A percentile compares a stretch with the other conserved stretches of the same genome.
Conservation (phyloP, 805 yeast species). For the Candida suzukii region DNA sequence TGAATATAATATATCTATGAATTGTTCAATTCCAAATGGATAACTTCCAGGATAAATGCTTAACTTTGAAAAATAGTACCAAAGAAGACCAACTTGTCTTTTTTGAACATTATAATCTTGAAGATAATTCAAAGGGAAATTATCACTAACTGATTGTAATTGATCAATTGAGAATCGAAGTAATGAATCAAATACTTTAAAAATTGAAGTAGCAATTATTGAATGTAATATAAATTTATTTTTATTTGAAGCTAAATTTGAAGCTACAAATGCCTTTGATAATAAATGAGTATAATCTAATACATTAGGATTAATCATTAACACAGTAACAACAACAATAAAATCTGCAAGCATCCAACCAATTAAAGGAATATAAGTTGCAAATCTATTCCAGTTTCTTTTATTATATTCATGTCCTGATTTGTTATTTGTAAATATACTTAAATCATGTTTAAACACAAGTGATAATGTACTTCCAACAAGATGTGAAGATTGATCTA, state of each 20-base stretch:
- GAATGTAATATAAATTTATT: slow-evolving; percentile 23
- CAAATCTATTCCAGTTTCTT: background rate
- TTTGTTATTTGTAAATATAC: background rate
- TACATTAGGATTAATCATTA: slow-evolving; percentile 15
- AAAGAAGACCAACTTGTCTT: background rate
- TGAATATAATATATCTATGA: slow-evolving; percentile 20
- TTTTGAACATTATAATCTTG: background rate
- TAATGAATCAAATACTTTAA: slow-evolving; percentile 11
- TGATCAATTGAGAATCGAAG: slow-evolving; percentile 1
- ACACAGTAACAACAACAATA: slow-evolving; percentile 9
- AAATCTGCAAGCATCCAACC: slow-evolving; percentile 12
- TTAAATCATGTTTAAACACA: slow-evolving; percentile 17
- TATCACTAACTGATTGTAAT: slow-evolving; percentile 3
- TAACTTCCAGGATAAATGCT: background rate
- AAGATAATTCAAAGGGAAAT: background rate
- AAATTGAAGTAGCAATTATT: slow-evolving; percentile 9
- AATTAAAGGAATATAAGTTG: slow-evolving; percentile 3
- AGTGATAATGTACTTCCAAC: slow-evolving; percentile 21
- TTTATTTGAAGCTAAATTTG: slow-evolving; percentile 23
- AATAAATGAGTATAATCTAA: slow-evolving; percentile 20
- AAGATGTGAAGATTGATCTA: slow-evolving; percentile 18
- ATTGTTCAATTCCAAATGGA: slow-evolving; percentile 18
- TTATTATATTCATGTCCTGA: background rate
- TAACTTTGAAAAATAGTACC: background rate
- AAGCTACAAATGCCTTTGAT: slow-evolving; percentile 28